Conservation (phyloP, 139 green algal genomes). For the Limnomonas spitsbergensis region DNA sequence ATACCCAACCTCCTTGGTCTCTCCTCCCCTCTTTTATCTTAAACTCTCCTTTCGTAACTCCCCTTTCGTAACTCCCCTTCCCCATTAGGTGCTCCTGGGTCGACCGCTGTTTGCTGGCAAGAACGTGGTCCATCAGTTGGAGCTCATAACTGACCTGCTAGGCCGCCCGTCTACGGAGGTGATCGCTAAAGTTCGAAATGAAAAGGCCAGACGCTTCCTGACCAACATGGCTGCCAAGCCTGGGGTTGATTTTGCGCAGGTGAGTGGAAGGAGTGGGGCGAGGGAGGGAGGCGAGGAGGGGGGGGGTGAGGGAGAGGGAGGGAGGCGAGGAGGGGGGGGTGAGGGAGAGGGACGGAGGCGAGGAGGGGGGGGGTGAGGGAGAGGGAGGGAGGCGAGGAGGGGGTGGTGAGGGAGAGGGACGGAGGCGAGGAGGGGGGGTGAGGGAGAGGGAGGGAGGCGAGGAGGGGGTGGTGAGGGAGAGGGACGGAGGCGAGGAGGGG, state of each 20-base stretch:
- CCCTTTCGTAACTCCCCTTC: no score
- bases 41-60: no score
- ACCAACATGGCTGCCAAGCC: conserved; percentile 91
- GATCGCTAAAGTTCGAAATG: conserved; percentile 84
- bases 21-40: no score
- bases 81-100: conserved; percentile 67
- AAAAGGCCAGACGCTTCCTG: conserved; percentile 96
- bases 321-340: not conserved
- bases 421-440: no score
- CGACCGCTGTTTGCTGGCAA: conserved; percentile 93
- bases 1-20: conserved; percentile 98
- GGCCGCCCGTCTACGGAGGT: conserved; percentile 77
- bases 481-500: no score
- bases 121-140: conserved; percentile 98
- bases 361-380: no score
- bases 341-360: no score
- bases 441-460: no score
- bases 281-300: no score
- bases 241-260: conserved; percentile 72
- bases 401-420: no score
- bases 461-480: no score
- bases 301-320: not conserved
- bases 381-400: no score
- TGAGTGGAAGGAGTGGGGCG: conserved; percentile 15
- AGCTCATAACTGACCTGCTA: conserved; percentile 98